Evolutionary conservation across 176 grass and related monocot genomes (phyloP), one percentile per base, ranked within the genome.

Genomic region (Oryza rufipogon): DNA sequence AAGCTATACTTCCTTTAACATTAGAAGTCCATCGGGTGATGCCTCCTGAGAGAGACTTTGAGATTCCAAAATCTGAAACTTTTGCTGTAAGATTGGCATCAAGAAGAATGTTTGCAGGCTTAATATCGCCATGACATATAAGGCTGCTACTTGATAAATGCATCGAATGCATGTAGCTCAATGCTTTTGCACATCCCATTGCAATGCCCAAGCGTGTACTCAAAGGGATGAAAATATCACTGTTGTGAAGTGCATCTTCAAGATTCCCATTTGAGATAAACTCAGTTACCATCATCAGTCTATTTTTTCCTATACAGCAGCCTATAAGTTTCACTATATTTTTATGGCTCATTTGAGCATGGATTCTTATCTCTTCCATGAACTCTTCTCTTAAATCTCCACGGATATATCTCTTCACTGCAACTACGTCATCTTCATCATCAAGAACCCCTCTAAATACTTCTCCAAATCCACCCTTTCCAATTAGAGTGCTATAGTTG

Each of bases 61-160:
- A 84, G 3, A 84, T 11, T 69, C 82, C 82, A 19, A 84, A 84
- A 58, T 84, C 73, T 14, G 82, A 84, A 30, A 84, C 33, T 69
- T 77, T 84, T 28, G 73, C 51, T 44, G 72, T 58, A 42, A 69
- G 22, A 42, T 60, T 84, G 6, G 14, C 14, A 44, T 77, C 72
- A 9, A 84, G 17, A 69, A 84, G 82, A 58, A 84, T 84, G 45
- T 77, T 84, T 5, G 64, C 73, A 10, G 73, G 82, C 65, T 84
- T 84, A 3, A 77, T 58, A 25, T 84, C 82, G 19, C 82, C 82
- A 30, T 84, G 82, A n/a, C 56, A 76, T 26, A 84, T 54, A 54
- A 68, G 64, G 14, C 28, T 84, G 9, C 68, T n/a, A 28, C 8
- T 76, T 5, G 14, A 39, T 56, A 54, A 60, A 60, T 84, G 73